Conservation (phyloP, 1,139 yeast genomes). For the Lodderomyces margitis region DNA sequence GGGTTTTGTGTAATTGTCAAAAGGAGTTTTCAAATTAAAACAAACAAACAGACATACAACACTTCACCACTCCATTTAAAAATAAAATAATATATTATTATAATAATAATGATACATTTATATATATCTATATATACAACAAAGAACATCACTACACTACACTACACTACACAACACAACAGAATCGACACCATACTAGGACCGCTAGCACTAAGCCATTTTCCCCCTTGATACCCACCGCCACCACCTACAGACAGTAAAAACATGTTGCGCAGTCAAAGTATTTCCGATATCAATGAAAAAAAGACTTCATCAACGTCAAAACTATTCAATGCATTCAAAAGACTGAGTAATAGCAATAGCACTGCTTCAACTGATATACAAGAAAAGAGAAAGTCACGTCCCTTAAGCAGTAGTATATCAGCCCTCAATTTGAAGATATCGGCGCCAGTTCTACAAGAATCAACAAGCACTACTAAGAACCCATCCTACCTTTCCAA, state of each 20-base stretch:
- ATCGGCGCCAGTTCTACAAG: constrained; percentile 6
- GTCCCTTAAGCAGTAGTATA: constrained; percentile 14
- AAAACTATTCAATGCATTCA: constrained; percentile 24
- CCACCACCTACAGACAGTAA: not conserved
- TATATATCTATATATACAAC: too few relatives aligned
- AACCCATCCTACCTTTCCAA: not conserved
- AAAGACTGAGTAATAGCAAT: constrained; percentile 14
- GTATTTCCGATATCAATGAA: constrained; percentile 28
- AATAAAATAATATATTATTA: too few relatives aligned
- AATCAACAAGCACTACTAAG: not conserved
- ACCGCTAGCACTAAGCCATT: too few relatives aligned
- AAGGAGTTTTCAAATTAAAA: not conserved
- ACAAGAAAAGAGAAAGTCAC: constrained; percentile 10
- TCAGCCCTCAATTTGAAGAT: constrained; percentile 12
- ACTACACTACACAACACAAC: too few relatives aligned
- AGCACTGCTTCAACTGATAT: constrained; percentile 3
- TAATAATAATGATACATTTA: not conserved
- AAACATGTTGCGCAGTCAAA: constrained; percentile 32
- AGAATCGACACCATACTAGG: too few relatives aligned
- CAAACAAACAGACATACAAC: too few relatives aligned
- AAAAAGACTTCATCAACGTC: constrained; percentile 20
- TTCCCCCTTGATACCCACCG: too few relatives aligned
- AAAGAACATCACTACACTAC: too few relatives aligned
- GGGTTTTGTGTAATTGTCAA: not conserved
- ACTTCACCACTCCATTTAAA: too few relatives aligned